Evolutionary conservation across 2,329 filamentous ascomycete species (phyloP).

Genomic region (Raffaelea deltoideospora): DNA sequence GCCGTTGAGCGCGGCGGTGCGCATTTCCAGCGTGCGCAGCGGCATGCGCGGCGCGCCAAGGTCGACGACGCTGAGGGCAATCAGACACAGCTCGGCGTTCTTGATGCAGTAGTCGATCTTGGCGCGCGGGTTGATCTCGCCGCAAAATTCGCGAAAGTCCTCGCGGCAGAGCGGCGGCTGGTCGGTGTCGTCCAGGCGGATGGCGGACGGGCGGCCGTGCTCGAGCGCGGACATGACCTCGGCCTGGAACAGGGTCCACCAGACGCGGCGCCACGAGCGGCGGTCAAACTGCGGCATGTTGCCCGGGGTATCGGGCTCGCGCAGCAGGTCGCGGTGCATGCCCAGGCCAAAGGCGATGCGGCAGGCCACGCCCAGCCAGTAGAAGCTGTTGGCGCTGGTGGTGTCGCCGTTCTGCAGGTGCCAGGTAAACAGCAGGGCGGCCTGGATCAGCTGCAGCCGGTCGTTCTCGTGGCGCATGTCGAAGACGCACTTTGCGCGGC

Average conservation of each 20-base stretch:
- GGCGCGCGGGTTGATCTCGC: neutral
- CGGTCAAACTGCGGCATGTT: conserved; percentile 17
- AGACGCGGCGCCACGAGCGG: conserved; percentile 21
- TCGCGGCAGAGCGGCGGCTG: conserved; percentile 25
- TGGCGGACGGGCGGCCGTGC: conserved; percentile 35
- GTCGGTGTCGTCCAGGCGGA: conserved; percentile 36
- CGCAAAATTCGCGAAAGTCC: conserved; percentile 20
- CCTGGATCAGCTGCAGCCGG: conserved; percentile 36
- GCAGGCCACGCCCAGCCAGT: conserved; percentile 36
- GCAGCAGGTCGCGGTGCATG: conserved; percentile 26
- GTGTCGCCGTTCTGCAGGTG: conserved; percentile 39
- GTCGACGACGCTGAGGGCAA: conserved; percentile 1
- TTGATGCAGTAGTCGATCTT: neutral
- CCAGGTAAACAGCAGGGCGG: conserved; percentile 38
- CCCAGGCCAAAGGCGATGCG: conserved; percentile 36
- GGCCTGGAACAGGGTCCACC: conserved; percentile 25
- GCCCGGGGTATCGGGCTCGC: conserved; percentile 12
- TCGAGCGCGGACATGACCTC: conserved; percentile 21
- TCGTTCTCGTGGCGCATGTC: conserved; percentile 38
- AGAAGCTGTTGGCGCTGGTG: conserved; percentile 34
- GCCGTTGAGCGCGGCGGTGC: conserved; percentile 1
- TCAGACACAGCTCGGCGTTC: conserved; percentile 2
- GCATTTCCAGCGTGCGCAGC: neutral
- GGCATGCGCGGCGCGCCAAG: conserved; percentile 1
- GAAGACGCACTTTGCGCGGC: conserved; percentile 35